Evolutionary conservation across 805 yeast species (phyloP).

Genomic region (Candida koratica): DNA sequence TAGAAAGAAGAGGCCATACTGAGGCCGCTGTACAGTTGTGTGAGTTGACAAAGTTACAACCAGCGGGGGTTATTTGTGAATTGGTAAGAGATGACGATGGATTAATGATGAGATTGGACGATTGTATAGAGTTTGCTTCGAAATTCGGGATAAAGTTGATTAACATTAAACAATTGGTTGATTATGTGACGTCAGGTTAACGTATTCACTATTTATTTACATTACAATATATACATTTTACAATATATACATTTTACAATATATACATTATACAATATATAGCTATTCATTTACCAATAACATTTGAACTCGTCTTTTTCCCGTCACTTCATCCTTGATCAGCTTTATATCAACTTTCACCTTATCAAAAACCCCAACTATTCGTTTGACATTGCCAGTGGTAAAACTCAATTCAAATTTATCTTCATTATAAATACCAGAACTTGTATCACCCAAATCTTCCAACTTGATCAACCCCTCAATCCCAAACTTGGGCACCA

Average conservation of each 20-base stretch:
- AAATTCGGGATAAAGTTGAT: constrained; percentile 63
- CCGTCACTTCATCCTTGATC: constrained; percentile 78
- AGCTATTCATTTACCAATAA: neutral
- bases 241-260: no score
- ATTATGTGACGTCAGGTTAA: no score
- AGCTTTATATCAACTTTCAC: constrained; percentile 81
- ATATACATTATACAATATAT: neutral
- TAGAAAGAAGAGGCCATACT: constrained; percentile 88
- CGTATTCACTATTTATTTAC: no score
- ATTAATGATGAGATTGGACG: constrained; percentile 88
- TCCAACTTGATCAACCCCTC: constrained; percentile 88
- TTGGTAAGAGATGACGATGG: constrained; percentile 92
- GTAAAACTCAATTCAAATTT: constrained; percentile 62
- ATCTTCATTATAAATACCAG: constrained; percentile 73
- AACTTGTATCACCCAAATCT: constrained; percentile 59
- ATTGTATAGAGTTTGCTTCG: constrained; percentile 69
- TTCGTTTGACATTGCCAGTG: constrained; percentile 43
- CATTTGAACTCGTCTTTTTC: constrained; percentile 78
- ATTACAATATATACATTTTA: no score
- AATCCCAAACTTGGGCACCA: constrained; percentile 94
- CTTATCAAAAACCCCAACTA: constrained; percentile 74
- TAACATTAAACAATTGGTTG: constrained; percentile 70
- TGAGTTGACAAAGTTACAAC: constrained; percentile 67
- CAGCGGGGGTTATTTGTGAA: constrained; percentile 92
- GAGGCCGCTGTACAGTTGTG: constrained; percentile 95